Evolutionary conservation across 805 yeast species (phyloP), one percentile per base, ranked within the genome.

Genomic region (Debaryomyces tyrocola): DNA sequence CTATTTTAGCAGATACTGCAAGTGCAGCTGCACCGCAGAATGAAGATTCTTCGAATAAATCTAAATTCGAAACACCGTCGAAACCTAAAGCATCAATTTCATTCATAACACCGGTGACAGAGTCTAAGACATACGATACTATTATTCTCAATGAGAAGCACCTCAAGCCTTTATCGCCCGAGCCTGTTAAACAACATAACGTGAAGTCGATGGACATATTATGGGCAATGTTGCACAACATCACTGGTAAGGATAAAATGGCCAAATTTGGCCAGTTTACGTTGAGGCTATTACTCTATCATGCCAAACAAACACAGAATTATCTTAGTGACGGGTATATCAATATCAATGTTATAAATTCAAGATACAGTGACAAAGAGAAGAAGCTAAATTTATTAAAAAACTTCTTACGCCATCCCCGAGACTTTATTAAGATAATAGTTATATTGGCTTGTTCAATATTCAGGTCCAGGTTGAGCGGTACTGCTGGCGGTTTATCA

Each of bases 181-280:
- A 18, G 10, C 18, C 43, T 15, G 35, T 33, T 12, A 14, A 18
- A 4, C 28, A 35, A 20, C 46, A 37, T 12, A 44, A 44, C 2
- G 59, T 66, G 6, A 45, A 55, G 6, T 24, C 54, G 10, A 62
- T 74, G 56, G 83, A 78, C 40, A 67, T 84, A 5, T 65, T 82
- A 43, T 74, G 83, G 64, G 69, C 72, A 29, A 63, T 84, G 60
- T 59, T 84, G 43, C 78, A 78, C 43, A 75, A 76, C 40, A 59
- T 85, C 21, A 75, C 80, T 2, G 92, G 92, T 41, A 86, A 85
- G 59, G 94, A 86, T 57, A 84, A 84, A 57, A 48, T 84, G 50
- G 86, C 87, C 20, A 86, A 86, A 53, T 69, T 82, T 8, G 68
- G 81, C 20, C 85, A 83, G 56, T 84, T 84, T 58, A 60, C 77